Evolutionary conservation across 2,329 filamentous ascomycete species (phyloP).

Genomic region (Arachnomyces sp.): DNA sequence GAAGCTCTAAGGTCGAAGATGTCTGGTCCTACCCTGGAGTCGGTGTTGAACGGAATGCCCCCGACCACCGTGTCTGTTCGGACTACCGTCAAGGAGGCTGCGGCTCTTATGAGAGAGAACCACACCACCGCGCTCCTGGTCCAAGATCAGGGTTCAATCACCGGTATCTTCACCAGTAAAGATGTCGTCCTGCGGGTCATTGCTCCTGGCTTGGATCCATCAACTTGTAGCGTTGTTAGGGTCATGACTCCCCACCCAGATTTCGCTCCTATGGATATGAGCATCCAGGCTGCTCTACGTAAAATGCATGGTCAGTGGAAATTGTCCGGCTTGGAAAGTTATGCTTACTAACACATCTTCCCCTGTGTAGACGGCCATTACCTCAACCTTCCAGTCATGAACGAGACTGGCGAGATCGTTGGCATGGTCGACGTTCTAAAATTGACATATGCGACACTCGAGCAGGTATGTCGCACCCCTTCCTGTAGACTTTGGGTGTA

Average conservation of each 20-base stretch:
- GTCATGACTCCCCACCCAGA: constrained; percentile 99
- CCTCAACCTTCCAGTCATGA: constrained; percentile 97
- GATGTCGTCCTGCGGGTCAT: constrained; percentile 97
- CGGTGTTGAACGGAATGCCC: constrained; percentile 82
- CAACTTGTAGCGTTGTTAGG: constrained; percentile 91
- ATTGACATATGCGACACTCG: constrained; percentile 92
- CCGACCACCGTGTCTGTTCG: constrained; percentile 92
- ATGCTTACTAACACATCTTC: neutral
- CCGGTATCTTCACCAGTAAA: constrained; percentile 98
- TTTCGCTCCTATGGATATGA: constrained; percentile 98
- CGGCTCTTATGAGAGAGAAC: constrained; percentile 95
- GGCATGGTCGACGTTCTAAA: constrained; percentile 99
- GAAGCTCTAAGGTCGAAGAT: constrained; percentile 92
- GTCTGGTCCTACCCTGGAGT: constrained; percentile 94
- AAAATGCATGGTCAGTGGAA: constrained; percentile 88
- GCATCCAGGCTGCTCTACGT: constrained; percentile 89
- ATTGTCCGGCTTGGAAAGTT: too few species aligned
- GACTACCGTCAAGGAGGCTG: constrained; percentile 93
- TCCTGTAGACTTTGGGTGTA: neutral
- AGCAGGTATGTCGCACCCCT: constrained; percentile 57
- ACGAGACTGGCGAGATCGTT: constrained; percentile 91
- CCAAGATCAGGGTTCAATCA: constrained; percentile 93
- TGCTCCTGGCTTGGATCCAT: constrained; percentile 86
- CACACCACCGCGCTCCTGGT: constrained; percentile 94
- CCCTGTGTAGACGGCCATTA: constrained; percentile 75